Conservation (phyloP, 164 flowering plant species). For the Vitis amurensis region DNA sequence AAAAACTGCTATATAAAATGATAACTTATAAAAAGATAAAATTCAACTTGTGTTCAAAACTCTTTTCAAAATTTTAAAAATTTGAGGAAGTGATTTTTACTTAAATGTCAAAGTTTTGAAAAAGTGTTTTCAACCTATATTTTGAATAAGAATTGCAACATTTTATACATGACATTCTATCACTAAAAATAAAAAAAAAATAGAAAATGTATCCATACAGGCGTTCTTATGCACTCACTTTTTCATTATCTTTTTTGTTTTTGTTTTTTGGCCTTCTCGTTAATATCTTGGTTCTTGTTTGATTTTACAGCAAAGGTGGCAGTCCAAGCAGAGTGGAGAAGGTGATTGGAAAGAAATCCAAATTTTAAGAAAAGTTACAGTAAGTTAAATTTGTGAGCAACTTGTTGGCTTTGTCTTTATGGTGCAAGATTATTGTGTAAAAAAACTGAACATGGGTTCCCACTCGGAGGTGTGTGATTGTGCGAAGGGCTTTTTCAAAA, state of each 20-base stretch:
- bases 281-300: not conserved
- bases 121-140: too few species aligned
- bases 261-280: not conserved
- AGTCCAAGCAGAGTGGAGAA: constrained; percentile 61
- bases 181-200: too few species aligned
- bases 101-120: too few species aligned
- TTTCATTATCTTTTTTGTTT: not conserved
- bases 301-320: constrained; percentile 45
- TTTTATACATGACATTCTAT: too few species aligned
- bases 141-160: too few species aligned
- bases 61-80: too few species aligned
- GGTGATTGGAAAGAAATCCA: constrained; percentile 33
- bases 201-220: too few species aligned
- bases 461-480: not conserved
- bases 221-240: not conserved
- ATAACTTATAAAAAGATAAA: too few species aligned
- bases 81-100: too few species aligned
- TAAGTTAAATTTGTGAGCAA: constrained; percentile 7
- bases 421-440: constrained; percentile 20
- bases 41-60: too few species aligned
- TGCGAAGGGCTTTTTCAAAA: too few species aligned
- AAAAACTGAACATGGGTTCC: constrained; percentile 17
- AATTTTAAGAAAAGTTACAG: not conserved
- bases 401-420: constrained; percentile 6
- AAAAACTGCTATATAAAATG: too few species aligned